These are phyloP conservation scores for Athelia psychrophila DNA, from an alignment of 1,284 basidiomycete species.

Conservation along the genomic window DNA sequence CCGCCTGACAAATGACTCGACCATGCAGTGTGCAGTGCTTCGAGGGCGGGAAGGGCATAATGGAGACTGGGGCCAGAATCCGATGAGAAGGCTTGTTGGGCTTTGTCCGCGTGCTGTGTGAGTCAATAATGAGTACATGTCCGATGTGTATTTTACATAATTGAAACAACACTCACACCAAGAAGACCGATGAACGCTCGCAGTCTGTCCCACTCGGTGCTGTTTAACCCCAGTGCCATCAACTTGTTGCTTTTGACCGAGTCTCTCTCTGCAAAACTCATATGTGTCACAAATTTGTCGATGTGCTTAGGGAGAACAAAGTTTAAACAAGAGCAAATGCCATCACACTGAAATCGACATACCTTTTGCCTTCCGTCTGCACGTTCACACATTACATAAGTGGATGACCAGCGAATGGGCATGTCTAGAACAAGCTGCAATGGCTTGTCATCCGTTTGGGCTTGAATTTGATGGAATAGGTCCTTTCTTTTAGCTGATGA, in stretches of 20 bases:
- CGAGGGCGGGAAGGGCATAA: constrained; percentile 21
- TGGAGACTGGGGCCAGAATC: constrained; percentile 14
- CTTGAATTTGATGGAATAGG: constrained; percentile 5
- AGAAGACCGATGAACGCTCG: not conserved
- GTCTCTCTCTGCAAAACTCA: not conserved
- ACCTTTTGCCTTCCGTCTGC: constrained; percentile 3
- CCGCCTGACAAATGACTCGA: too few species aligned
- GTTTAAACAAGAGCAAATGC: not conserved
- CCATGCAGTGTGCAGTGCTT: constrained; percentile 22
- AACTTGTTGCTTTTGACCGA: not conserved
- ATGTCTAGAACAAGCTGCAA: constrained; percentile 8
- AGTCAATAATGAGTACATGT: not conserved
- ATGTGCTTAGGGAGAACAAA: not conserved
- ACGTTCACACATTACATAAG: constrained; percentile 5
- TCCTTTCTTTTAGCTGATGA: constrained; percentile 6
- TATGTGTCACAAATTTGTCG: not conserved
- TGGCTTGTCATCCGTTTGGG: not conserved
- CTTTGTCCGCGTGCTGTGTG: constrained; percentile 15
- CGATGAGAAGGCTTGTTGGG: constrained; percentile 24
- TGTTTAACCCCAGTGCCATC: not conserved
- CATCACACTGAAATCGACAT: not conserved
- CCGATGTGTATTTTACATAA: not conserved
- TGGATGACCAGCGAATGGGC: constrained; percentile 12
- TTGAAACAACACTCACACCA: not conserved
- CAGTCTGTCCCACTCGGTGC: not conserved